phyloP scores from a whole-genome alignment of 2,329 filamentous ascomycete genomes.

The Huntiella omanensis region DNA sequence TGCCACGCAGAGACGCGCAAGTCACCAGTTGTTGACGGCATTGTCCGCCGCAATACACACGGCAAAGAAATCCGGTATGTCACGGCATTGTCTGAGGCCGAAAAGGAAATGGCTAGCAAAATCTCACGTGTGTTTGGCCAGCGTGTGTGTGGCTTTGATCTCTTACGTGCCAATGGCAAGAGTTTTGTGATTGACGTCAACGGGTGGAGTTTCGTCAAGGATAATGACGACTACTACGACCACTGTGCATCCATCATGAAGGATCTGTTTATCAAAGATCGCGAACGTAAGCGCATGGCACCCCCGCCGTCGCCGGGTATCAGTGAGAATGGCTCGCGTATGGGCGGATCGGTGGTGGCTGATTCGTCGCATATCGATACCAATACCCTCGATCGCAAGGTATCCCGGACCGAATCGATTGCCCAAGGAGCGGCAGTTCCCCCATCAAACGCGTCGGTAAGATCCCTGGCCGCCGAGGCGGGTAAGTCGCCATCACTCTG shows the following conservation, averaged over 20 bases:
- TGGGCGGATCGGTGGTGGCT: neutral
- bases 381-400: slow-evolving; percentile 1
- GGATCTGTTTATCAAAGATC: slow-evolving; percentile 74
- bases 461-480: slow-evolving; percentile 3
- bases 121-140: slow-evolving; percentile 89
- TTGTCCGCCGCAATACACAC: slow-evolving; percentile 89
- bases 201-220: slow-evolving; percentile 98
- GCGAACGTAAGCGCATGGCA: slow-evolving; percentile 38
- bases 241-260: slow-evolving; percentile 71
- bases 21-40: slow-evolving; percentile 87
- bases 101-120: slow-evolving; percentile 70
- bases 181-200: slow-evolving; percentile 99
- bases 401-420: slow-evolving; percentile 2
- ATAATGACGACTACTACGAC: slow-evolving; percentile 97
- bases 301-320: slow-evolving; percentile 31
- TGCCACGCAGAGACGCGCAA: slow-evolving; percentile 96
- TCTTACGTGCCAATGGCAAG: slow-evolving; percentile 69
- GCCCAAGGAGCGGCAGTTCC: neutral
- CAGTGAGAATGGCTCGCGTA: slow-evolving; percentile 18
- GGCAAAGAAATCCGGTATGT: slow-evolving; percentile 95
- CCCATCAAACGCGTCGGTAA: slow-evolving; percentile 6
- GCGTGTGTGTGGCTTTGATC: slow-evolving; percentile 85
- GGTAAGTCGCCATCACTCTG: slow-evolving; percentile 21
- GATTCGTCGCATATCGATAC: neutral
- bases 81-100: slow-evolving; percentile 61